Evolutionary conservation across 179 eudicot species (phyloP).

Genomic region (Heliamphora pulchella): DNA sequence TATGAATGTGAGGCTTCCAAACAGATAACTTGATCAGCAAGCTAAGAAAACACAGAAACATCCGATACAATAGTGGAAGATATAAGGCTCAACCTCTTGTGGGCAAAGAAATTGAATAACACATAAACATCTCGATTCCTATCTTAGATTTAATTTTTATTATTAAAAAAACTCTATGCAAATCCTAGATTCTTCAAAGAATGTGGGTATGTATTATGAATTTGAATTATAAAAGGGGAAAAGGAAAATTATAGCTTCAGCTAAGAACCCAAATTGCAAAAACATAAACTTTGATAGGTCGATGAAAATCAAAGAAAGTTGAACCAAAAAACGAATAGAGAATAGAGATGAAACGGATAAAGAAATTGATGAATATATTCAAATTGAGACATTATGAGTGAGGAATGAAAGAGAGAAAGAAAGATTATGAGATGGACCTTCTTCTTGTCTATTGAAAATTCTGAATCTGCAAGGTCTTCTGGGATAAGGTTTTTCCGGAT

Average conservation of each 20-base stretch:
- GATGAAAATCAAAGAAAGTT: background rate
- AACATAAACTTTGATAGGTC: too few relatives aligned
- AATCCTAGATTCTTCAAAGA: background rate
- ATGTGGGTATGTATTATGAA: background rate
- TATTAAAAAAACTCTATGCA: too few relatives aligned
- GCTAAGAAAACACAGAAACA: too few relatives aligned
- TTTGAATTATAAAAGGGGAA: background rate
- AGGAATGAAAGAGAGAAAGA: background rate
- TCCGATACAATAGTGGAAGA: too few relatives aligned
- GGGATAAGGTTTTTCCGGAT: conserved; percentile 27
- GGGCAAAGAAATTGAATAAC: background rate
- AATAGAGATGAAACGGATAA: background rate
- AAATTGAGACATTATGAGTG: background rate
- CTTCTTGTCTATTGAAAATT: background rate
- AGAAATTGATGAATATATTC: background rate
- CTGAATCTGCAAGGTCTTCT: background rate
- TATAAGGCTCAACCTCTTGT: too few relatives aligned
- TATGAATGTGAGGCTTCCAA: background rate
- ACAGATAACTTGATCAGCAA: background rate
- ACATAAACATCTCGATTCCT: too few relatives aligned
- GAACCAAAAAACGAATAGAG: background rate
- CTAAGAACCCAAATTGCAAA: background rate
- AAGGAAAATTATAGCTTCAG: background rate
- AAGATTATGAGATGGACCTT: conserved; percentile 8
- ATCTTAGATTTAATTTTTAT: too few relatives aligned